A percentile compares a stretch with the other conserved stretches of the same genome.
These are phyloP conservation scores for Aureobasidium melanogenum DNA, from an alignment of 2,329 filamentous ascomycete species.

Conservation along the genomic window DNA sequence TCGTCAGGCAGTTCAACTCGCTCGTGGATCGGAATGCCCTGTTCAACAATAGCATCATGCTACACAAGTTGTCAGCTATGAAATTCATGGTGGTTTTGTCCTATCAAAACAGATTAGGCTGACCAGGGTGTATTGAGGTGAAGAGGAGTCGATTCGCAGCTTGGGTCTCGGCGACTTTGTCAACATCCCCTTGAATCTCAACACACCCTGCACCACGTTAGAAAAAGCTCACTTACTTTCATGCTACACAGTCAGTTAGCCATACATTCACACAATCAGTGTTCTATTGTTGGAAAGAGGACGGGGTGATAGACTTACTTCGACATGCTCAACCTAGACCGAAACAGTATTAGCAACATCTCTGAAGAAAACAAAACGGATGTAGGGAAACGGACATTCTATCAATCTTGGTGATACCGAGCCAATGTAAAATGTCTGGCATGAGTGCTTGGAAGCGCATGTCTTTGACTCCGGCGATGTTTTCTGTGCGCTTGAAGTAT, in stretches of 20 bases:
- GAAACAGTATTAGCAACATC: neutral
- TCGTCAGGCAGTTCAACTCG: conserved; percentile 87
- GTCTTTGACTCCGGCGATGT: conserved; percentile 89
- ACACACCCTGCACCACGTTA: neutral
- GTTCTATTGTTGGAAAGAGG: neutral
- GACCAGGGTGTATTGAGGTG: too few species aligned
- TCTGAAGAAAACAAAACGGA: neutral
- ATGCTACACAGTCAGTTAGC: conserved; percentile 2
- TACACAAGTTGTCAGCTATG: conserved; percentile 58
- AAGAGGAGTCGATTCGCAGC: too few species aligned
- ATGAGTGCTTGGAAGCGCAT: conserved; percentile 98
- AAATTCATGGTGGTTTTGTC: neutral
- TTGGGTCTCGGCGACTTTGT: too few species aligned
- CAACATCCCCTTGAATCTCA: too few species aligned
- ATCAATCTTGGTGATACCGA: conserved; percentile 97
- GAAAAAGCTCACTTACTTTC: neutral
- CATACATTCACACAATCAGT: neutral
- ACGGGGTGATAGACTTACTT: conserved; percentile 49
- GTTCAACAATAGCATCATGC: conserved; percentile 77
- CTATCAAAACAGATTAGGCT: neutral
- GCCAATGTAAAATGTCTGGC: conserved; percentile 89
- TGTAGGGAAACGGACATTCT: conserved; percentile 51
- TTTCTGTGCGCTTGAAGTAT: conserved; percentile 96
- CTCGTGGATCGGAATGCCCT: conserved; percentile 82
- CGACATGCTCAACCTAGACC: conserved; percentile 68